phyloP scores from a whole-genome alignment of 768 basidiomycete genomes.

The Lactarius deliciosus region DNA sequence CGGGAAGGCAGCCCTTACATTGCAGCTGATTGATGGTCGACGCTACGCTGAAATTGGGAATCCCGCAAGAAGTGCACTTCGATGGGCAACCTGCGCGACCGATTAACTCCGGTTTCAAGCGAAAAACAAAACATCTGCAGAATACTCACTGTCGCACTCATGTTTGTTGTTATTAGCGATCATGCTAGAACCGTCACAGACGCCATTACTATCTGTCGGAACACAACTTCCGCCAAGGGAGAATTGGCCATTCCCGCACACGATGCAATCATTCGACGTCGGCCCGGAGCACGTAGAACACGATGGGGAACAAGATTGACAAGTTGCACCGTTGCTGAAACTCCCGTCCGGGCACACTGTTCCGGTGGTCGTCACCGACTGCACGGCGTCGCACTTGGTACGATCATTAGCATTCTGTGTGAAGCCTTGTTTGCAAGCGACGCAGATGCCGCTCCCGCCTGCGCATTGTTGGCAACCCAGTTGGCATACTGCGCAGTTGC shows the following conservation, averaged over 20 bases:
- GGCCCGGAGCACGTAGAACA: conserved; percentile 72
- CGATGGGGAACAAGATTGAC: conserved; percentile 57
- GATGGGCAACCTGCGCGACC: conserved; percentile 66
- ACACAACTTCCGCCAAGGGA: conserved; percentile 72
- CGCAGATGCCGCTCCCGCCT: conserved; percentile 65
- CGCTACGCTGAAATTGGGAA: conserved; percentile 65
- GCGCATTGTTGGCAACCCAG: conserved; percentile 73
- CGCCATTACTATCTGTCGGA: conserved; percentile 58
- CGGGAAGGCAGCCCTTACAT: conserved; percentile 78
- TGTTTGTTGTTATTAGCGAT: conserved; percentile 80
- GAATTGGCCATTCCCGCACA: conserved; percentile 63
- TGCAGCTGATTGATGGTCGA: conserved; percentile 66
- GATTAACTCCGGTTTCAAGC: conserved; percentile 12
- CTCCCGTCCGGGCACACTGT: conserved; percentile 62
- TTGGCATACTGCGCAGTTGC: conserved; percentile 64
- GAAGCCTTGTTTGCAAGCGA: conserved; percentile 68
- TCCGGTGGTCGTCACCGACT: conserved; percentile 51
- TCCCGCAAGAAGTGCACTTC: conserved; percentile 76
- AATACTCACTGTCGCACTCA: conserved; percentile 75
- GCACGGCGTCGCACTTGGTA: conserved; percentile 60
- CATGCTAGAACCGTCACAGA: conserved; percentile 67
- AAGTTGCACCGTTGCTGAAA: conserved; percentile 57
- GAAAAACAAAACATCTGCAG: neutral
- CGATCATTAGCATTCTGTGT: conserved; percentile 63
- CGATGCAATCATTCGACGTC: conserved; percentile 67